phyloP scores from a whole-genome alignment of 495 filamentous ascomycete species.

The Xylaria sp. region DNA sequence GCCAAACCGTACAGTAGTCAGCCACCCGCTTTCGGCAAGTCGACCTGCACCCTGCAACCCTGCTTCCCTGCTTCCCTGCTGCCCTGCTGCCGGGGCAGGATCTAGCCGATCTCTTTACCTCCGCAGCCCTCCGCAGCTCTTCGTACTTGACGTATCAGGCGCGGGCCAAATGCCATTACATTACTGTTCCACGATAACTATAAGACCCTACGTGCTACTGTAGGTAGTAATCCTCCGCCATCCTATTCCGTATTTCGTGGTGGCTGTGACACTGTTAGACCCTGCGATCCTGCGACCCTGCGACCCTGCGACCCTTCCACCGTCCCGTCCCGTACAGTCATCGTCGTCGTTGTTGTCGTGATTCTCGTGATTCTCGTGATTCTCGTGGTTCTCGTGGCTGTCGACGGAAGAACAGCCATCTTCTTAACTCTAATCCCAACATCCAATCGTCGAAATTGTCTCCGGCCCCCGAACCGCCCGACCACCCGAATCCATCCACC shows the following conservation, averaged over 20 bases:
- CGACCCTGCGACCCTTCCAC: neutral
- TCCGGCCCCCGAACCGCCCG: neutral
- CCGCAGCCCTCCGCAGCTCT: neutral
- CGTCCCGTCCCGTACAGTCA: neutral
- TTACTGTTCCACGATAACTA: conserved; percentile 34
- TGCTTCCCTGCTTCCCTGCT: too few relatives aligned
- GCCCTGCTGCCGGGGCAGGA: too few relatives aligned
- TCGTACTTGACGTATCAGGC: conserved; percentile 39
- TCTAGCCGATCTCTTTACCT: neutral
- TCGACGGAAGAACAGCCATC: neutral
- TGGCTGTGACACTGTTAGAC: neutral
- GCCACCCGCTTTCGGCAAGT: conserved; percentile 10
- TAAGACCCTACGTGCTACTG: too few relatives aligned
- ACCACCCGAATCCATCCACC: neutral
- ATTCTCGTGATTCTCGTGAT: too few relatives aligned
- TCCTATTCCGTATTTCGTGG: neutral
- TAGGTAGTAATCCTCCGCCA: conserved; percentile 4
- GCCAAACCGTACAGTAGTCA: too few relatives aligned
- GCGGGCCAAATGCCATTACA: conserved; percentile 34
- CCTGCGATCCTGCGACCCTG: neutral
- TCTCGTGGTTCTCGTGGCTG: too few relatives aligned
- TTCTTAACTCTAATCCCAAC: neutral
- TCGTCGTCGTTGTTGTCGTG: neutral
- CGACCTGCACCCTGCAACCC: conserved; percentile 5
- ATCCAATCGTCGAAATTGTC: neutral